phyloP scores from a whole-genome alignment of 129 eudicot species.

The Centrapalus pauciflorus region DNA sequence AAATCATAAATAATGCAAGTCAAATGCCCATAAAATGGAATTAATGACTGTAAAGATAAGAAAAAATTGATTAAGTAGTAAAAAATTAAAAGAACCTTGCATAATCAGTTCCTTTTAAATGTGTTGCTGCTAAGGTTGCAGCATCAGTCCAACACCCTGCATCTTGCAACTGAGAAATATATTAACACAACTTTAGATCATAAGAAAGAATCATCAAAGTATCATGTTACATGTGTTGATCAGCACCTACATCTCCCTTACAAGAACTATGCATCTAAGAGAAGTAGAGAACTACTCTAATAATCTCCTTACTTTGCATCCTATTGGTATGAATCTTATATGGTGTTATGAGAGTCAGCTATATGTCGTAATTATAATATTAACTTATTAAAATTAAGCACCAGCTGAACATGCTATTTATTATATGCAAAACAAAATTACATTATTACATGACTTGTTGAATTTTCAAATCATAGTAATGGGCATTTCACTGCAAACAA shows the following conservation, averaged over 20 bases:
- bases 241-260: background rate
- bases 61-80: background rate
- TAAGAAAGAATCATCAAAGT: background rate
- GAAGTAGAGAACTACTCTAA: too few relatives aligned
- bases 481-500: background rate
- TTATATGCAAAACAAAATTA: too few relatives aligned
- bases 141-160: conserved; percentile 99
- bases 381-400: background rate
- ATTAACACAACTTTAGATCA: conserved; percentile 14
- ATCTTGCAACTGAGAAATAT: conserved; percentile 74
- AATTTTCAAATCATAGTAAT: background rate
- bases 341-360: too few relatives aligned
- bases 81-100: conserved; percentile 68
- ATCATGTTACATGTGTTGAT: conserved; percentile 1
- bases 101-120: conserved; percentile 89
- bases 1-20: background rate
- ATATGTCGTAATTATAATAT: background rate
- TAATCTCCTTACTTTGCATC: too few relatives aligned
- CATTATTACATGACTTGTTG: background rate
- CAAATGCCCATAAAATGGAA: background rate
- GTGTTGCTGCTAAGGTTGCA: conserved; percentile 98
- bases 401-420: too few relatives aligned
- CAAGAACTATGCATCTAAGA: background rate
- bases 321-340: too few relatives aligned
- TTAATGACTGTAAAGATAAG: background rate